phyloP scores from a whole-genome alignment of 1,139 yeast species.

The Geotrichum aggregatum region DNA sequence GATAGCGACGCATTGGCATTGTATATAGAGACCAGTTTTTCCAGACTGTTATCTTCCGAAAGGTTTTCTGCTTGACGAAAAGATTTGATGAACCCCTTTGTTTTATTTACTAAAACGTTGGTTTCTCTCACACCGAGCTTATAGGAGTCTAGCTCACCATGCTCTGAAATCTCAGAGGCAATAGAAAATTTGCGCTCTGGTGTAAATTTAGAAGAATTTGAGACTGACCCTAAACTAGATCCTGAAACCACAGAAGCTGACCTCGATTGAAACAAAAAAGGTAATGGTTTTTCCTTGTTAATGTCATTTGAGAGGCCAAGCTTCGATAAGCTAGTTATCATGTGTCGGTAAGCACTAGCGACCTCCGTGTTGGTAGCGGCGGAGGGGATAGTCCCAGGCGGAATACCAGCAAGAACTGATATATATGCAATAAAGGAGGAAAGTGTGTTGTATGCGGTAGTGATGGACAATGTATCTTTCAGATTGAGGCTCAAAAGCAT shows the following conservation, averaged over 20 bases:
- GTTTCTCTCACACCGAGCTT: constrained; percentile 19
- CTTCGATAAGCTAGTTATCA: constrained; percentile 29
- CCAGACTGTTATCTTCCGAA: constrained; percentile 4
- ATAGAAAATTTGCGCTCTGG: constrained; percentile 16
- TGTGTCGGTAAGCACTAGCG: constrained; percentile 28
- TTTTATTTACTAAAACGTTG: constrained; percentile 9
- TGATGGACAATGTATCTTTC: constrained; percentile 23
- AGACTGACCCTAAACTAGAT: constrained; percentile 13
- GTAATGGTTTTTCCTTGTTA: constrained; percentile 14
- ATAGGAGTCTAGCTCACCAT: constrained; percentile 17
- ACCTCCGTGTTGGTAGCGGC: constrained; percentile 27
- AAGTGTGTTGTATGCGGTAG: constrained; percentile 24
- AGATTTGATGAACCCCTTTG: constrained; percentile 14
- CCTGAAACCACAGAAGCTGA: constrained; percentile 20
- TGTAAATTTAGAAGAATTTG: constrained; percentile 8
- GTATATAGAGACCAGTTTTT: background rate
- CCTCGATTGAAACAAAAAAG: constrained; percentile 12
- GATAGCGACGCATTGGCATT: background rate
- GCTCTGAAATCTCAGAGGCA: constrained; percentile 19
- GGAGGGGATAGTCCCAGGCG: constrained; percentile 32
- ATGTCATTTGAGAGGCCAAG: constrained; percentile 28
- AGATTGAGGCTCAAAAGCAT: constrained; percentile 21
- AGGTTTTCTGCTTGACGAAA: constrained; percentile 12
- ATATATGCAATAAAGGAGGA: constrained; percentile 29
- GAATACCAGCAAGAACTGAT: constrained; percentile 31